phyloP scores from a whole-genome alignment of 2,329 filamentous ascomycete species.

The Aspergillus viridinutans region DNA sequence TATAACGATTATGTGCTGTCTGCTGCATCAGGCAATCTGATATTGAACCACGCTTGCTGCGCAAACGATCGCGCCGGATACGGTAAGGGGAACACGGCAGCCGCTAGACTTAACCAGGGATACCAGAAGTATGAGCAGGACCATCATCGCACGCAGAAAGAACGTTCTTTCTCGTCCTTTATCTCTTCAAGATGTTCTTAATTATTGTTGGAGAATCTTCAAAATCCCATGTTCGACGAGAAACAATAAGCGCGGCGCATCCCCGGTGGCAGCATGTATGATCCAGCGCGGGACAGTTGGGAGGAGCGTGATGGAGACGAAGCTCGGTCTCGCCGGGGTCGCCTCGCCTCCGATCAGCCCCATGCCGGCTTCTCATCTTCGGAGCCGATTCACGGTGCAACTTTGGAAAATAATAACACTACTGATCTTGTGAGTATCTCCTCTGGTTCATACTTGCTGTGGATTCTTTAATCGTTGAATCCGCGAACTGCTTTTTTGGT shows the following conservation, averaged over 20 bases:
- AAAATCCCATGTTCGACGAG: constrained; percentile 4
- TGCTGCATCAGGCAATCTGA: background rate
- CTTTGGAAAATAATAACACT: background rate
- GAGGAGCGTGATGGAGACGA: constrained; percentile 8
- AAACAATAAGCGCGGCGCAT: constrained; percentile 1
- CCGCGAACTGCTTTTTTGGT: background rate
- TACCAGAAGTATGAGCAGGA: constrained; percentile 4
- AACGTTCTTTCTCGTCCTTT: constrained; percentile 1
- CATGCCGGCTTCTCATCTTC: background rate
- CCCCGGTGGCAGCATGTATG: constrained; percentile 16
- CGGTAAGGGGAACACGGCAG: constrained; percentile 15
- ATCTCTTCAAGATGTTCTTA: background rate
- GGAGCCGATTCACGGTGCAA: background rate
- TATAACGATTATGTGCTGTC: background rate
- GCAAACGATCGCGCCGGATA: constrained; percentile 7
- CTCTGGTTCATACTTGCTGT: background rate
- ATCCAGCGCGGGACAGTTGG: constrained; percentile 23
- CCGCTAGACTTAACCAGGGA: constrained; percentile 14
- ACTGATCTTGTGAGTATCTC: background rate
- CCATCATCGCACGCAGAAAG: background rate
- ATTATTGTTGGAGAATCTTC: background rate
- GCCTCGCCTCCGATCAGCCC: background rate
- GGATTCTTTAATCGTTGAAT: background rate
- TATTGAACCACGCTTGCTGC: background rate
- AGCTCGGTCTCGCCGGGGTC: constrained; percentile 1